Evolutionary conservation across 805 yeast genomes (phyloP), one percentile per base, ranked within the genome.

Genomic region (Candida wancherniae): DNA sequence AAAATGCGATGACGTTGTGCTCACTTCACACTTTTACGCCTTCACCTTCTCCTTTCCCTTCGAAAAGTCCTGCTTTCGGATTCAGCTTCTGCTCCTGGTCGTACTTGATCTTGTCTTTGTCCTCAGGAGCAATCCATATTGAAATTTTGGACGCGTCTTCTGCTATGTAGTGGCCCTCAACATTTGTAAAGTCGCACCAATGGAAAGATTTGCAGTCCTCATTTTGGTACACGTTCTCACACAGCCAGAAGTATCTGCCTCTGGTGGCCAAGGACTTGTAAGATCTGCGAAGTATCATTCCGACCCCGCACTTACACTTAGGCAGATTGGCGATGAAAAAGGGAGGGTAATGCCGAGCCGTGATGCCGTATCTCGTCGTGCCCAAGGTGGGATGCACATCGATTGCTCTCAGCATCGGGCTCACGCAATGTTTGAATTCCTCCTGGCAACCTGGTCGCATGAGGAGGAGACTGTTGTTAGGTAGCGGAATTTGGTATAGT

Each of bases 391-490:
- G 67, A 40, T 80, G 80, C 0, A 57, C 41, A 11, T 64, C 58
- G 3, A 75, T 53, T 6, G 54, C 42, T 35, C 57, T 57, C 5
- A 55, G 50, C 23, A 67, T 54, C 1, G 76, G 61, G 4, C 73
- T 72, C 0, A 84, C 74, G 36, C 76, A 61, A 47, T 84, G 94
- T 45, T 77, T 81, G 50, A 58, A 84, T 29, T 72, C 74, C 41
- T 84, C 94, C 50, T 84, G 94, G 39, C 84, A 77, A 1, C 85
- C 86, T 1, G 85, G 81, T 37, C 79, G 77, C 94, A 84, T 83
- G 3, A 84, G 55, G 3, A 83, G 45, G 22, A 84, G 51, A 6
- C 84, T 68, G 47, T 84, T 84, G 50, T 84, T 87, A 0, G 84
- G 81, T 3, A 80, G 48, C n/a, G 77, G 80, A 1, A 80, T 62